phyloP scores from a whole-genome alignment of 176 grass and related monocot species.

The Carex pumila region DNA sequence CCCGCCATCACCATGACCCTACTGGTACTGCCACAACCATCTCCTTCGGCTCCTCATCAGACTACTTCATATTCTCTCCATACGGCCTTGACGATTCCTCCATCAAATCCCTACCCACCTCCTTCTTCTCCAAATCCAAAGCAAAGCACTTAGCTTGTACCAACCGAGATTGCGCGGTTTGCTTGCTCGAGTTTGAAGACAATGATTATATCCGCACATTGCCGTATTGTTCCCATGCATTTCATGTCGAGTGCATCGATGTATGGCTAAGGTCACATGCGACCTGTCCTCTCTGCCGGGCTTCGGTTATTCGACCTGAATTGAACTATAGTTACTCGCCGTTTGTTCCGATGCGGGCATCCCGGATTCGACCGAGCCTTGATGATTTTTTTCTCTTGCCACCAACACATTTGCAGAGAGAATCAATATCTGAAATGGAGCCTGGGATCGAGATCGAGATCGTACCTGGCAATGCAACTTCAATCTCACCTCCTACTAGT shows the following conservation, averaged over 20 bases:
- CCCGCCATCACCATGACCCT: slow-evolving; percentile 35
- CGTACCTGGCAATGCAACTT: slow-evolving; percentile 22
- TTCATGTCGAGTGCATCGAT: slow-evolving; percentile 93
- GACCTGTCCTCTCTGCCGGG: slow-evolving; percentile 76
- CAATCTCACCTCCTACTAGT: slow-evolving; percentile 15
- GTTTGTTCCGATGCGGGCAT: slow-evolving; percentile 43
- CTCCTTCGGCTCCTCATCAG: slow-evolving; percentile 35
- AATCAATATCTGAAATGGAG: not conserved
- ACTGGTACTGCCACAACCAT: slow-evolving; percentile 23
- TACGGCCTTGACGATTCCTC: slow-evolving; percentile 69
- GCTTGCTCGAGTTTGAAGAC: slow-evolving; percentile 87
- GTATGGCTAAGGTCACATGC: slow-evolving; percentile 84
- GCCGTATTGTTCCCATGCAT: slow-evolving; percentile 76
- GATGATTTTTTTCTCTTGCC: slow-evolving; percentile 73
- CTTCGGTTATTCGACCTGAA: slow-evolving; percentile 39
- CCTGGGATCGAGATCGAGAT: slow-evolving; percentile 26
- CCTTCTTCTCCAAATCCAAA: slow-evolving; percentile 42
- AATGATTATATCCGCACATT: slow-evolving; percentile 71
- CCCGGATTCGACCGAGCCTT: slow-evolving; percentile 56
- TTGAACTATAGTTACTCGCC: slow-evolving; percentile 31
- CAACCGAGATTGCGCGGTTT: slow-evolving; percentile 69
- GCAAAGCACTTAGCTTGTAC: slow-evolving; percentile 33
- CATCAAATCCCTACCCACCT: slow-evolving; percentile 77
- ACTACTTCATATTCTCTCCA: slow-evolving; percentile 58
- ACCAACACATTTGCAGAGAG: not conserved